Conservation (phyloP, 108 stramenopile species). For the Skeletonema potamos region DNA sequence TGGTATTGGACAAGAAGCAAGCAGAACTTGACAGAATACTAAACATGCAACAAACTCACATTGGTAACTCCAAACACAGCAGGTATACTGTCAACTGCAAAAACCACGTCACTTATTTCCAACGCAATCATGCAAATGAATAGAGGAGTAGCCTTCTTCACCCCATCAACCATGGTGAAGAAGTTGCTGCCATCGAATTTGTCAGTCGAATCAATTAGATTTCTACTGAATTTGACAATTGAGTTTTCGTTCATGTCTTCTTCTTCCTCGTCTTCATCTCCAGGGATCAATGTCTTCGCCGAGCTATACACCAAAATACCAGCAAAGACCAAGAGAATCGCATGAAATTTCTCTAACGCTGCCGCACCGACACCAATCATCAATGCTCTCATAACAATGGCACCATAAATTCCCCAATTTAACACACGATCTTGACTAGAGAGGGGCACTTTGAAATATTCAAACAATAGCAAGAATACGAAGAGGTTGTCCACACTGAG, state of each 20-base stretch:
- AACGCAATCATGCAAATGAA: constrained; percentile 93
- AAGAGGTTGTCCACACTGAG: constrained; percentile 90
- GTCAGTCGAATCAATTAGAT: constrained; percentile 66
- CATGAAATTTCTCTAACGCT: constrained; percentile 85
- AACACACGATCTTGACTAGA: constrained; percentile 73
- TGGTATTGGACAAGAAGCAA: background rate
- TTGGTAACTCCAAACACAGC: constrained; percentile 95
- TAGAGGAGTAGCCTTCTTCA: constrained; percentile 86
- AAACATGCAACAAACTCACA: constrained; percentile 52
- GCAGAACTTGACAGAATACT: background rate
- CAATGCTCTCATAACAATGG: constrained; percentile 89
- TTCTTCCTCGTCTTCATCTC: constrained; percentile 77
- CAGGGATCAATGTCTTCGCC: constrained; percentile 67
- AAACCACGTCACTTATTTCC: constrained; percentile 95
- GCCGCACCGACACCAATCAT: constrained; percentile 94
- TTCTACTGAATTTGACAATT: constrained; percentile 67
- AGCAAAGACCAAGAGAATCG: constrained; percentile 86
- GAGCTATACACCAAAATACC: constrained; percentile 82
- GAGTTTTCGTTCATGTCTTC: constrained; percentile 78
- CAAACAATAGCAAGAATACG: constrained; percentile 89
- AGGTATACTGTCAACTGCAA: constrained; percentile 96
- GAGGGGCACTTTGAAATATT: constrained; percentile 82
- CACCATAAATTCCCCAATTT: constrained; percentile 87
- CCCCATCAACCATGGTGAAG: constrained; percentile 82
- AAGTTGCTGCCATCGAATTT: constrained; percentile 88